These are phyloP conservation scores for Wallemia ichthyophaga DNA, from an alignment of 1,284 basidiomycete species.

Conservation along the genomic window DNA sequence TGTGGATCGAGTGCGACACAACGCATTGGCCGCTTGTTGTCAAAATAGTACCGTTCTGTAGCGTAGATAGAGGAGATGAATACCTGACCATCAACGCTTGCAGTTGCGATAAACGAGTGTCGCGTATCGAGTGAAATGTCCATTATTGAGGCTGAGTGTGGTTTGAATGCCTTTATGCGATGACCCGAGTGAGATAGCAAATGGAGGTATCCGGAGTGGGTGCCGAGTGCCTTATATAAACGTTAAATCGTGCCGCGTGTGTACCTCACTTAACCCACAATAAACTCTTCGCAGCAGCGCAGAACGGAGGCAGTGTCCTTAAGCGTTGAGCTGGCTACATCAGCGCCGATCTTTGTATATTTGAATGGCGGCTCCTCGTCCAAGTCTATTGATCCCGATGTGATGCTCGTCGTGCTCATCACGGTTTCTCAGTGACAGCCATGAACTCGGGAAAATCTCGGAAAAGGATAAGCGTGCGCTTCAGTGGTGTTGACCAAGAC, in stretches of 20 bases:
- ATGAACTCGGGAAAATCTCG: background rate
- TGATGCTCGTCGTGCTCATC: background rate
- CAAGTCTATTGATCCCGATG: background rate
- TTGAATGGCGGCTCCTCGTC: background rate
- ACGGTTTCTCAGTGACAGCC: too few relatives aligned
- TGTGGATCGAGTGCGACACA: slow-evolving; percentile 69
- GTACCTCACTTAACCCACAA: background rate
- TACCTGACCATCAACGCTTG: slow-evolving; percentile 87
- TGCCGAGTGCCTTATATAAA: slow-evolving; percentile 39
- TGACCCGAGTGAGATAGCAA: slow-evolving; percentile 49
- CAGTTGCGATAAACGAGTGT: slow-evolving; percentile 67
- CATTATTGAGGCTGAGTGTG: slow-evolving; percentile 65
- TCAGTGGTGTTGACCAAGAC: background rate
- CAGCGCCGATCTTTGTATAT: background rate
- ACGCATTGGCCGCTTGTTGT: slow-evolving; percentile 75
- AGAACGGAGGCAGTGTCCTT: background rate
- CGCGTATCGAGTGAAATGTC: slow-evolving; percentile 61
- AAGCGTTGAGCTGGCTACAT: background rate
- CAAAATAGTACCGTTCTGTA: slow-evolving; percentile 55
- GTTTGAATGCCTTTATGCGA: slow-evolving; percentile 64
- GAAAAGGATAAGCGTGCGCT: background rate
- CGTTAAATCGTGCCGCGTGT: background rate
- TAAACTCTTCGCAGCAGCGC: background rate
- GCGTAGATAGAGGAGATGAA: slow-evolving; percentile 58
- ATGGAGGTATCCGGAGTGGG: slow-evolving; percentile 71